Evolutionary conservation across 2,329 filamentous ascomycete genomes (phyloP).

Genomic region (Hypoxylon rubiginosum): DNA sequence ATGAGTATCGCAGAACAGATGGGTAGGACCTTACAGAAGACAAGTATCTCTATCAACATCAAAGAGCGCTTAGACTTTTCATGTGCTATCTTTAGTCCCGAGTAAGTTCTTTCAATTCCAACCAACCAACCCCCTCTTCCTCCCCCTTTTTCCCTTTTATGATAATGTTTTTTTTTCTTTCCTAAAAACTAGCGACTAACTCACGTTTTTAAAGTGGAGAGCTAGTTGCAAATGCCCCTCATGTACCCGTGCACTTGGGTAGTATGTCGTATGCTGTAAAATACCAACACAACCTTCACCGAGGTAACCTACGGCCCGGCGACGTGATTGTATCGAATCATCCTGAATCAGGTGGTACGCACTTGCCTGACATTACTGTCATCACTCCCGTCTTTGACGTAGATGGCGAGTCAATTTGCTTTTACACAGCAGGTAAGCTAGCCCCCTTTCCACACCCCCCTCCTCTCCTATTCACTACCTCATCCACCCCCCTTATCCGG

Average conservation of each 20-base stretch:
- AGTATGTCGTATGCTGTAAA: slow-evolving; percentile 82
- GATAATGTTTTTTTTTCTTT: neutral
- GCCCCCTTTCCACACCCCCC: too few relatives aligned
- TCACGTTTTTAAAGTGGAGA: slow-evolving; percentile 60
- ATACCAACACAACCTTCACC: slow-evolving; percentile 76
- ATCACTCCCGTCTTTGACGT: slow-evolving; percentile 42
- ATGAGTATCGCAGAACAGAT: slow-evolving; percentile 90
- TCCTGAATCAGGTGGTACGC: slow-evolving; percentile 44
- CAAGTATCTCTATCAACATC: slow-evolving; percentile 81
- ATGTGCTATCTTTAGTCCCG: slow-evolving; percentile 81
- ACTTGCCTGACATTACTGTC: slow-evolving; percentile 44
- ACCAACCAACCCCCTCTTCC: neutral
- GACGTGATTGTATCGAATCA: slow-evolving; percentile 45
- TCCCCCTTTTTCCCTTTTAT: neutral
- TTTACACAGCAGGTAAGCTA: slow-evolving; percentile 36
- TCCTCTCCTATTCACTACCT: too few relatives aligned
- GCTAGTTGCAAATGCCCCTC: slow-evolving; percentile 80
- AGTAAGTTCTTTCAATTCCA: slow-evolving; percentile 47
- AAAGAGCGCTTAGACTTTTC: slow-evolving; percentile 87
- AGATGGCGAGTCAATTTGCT: slow-evolving; percentile 37
- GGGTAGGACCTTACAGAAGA: slow-evolving; percentile 84
- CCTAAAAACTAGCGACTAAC: neutral
- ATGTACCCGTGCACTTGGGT: slow-evolving; percentile 82
- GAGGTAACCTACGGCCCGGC: slow-evolving; percentile 67
- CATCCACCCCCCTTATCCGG: too few relatives aligned